phyloP scores from a whole-genome alignment of 768 basidiomycete species.

The Multifurca ochricompacta region DNA sequence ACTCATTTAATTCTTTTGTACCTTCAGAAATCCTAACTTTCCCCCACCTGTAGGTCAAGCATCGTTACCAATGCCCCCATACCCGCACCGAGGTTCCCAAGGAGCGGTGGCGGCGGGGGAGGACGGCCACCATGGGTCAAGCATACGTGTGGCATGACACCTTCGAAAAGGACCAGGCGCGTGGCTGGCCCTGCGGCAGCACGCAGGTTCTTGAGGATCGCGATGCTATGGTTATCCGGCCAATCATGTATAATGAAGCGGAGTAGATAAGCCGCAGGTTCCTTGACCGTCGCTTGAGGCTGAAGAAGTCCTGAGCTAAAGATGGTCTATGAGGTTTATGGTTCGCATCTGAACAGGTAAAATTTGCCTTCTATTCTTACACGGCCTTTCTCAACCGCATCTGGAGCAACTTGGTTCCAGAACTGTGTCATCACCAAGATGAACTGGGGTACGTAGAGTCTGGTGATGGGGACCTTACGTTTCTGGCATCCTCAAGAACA shows the following conservation, averaged over 20 bases:
- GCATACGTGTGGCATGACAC: constrained; percentile 18
- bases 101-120: constrained; percentile 6
- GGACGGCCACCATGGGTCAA: not conserved
- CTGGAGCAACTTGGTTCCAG: constrained; percentile 3
- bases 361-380: constrained; percentile 7
- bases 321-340: not conserved
- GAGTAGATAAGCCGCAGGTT: constrained; percentile 23
- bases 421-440: not conserved
- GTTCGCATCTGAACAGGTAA: not conserved
- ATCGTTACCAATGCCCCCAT: constrained; percentile 2
- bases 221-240: constrained; percentile 12
- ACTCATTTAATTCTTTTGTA: not conserved
- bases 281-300: constrained; percentile 20
- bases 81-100: constrained; percentile 8
- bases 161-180: constrained; percentile 23
- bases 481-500: constrained; percentile 7
- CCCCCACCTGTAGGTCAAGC: constrained; percentile 8
- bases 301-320: constrained; percentile 14
- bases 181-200: constrained; percentile 20
- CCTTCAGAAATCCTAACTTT: not conserved
- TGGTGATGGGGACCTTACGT: not conserved
- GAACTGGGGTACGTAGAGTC: not conserved
- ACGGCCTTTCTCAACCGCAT: not conserved
- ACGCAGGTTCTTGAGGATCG: constrained; percentile 22
- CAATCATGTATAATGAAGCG: constrained; percentile 26